Percentiles rank a stretch among this genome's conserved stretches.
Evolutionary conservation across 2,329 filamentous ascomycete species (phyloP).

Genomic region (Fusarium sp.): DNA sequence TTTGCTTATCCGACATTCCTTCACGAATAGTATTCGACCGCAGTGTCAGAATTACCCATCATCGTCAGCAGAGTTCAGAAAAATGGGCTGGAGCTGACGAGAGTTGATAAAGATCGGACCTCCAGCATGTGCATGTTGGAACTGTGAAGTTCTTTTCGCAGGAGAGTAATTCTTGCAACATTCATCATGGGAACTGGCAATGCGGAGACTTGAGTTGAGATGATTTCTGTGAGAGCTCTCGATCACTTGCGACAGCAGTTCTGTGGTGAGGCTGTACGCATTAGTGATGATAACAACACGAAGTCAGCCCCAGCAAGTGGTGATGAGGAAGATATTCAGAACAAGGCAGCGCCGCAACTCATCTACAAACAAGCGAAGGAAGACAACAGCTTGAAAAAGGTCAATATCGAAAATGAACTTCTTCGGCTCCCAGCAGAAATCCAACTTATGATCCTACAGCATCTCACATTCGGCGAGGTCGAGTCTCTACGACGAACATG

Average conservation of each 20-base stretch:
- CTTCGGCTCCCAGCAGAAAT: constrained; percentile 54
- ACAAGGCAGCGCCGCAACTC: background rate
- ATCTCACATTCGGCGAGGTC: constrained; percentile 55
- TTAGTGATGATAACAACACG: background rate
- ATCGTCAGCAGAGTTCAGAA: background rate
- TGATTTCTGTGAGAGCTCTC: background rate
- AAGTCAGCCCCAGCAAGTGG: background rate
- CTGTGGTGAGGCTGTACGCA: background rate
- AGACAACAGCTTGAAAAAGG: background rate
- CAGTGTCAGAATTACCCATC: background rate
- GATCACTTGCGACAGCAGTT: background rate
- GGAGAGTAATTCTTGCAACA: background rate
- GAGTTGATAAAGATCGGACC: background rate
- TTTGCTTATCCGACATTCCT: background rate
- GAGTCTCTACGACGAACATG: constrained; percentile 54
- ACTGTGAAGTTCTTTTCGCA: background rate
- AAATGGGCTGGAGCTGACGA: background rate
- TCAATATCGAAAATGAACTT: constrained; percentile 28
- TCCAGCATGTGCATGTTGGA: background rate
- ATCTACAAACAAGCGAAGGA: fast-evolving
- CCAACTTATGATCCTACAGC: constrained; percentile 51
- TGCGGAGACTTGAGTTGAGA: background rate
- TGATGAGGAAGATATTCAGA: background rate
- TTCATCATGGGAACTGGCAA: background rate
- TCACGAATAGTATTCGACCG: background rate